Base-by-base conservation (phyloP, 1,284 basidiomycete genomes). In the Fistulinella staudtii region DNA sequence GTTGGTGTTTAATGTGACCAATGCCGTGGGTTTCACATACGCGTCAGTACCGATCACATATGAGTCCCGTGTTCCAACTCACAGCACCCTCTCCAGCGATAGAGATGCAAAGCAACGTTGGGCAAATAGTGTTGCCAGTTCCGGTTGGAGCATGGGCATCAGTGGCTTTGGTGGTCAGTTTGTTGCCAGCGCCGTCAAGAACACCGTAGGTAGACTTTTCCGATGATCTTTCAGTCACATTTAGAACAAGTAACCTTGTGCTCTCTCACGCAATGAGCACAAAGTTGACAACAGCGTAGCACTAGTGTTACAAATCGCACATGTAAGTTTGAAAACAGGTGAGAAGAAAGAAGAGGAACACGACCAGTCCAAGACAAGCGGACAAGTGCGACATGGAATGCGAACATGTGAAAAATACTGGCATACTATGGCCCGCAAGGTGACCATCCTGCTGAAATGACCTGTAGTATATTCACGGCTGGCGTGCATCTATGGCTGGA, bases 11-110 rank as follows among this genome's bases (percentile, higher is more conserved):
- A 94, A 94, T 65, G 61, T 93, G 43, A 93, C 90, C 25, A 96
- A 96, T 56, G 87, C 85, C 18, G 73, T 96, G 46, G 93, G 93
- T 8, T 95, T 94, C 70, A 94, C 91, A 50, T 94, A 89, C 61
- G 92, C 86, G 84, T 87, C 64, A 58, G 84, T 73, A 28, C 40
- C 22, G 33, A 45, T 57, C 50, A 18, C 21, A 4, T 39, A 41
- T 48, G 20, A 39, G 29, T 42, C 11, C 35, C 44, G 41, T 18
- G 46, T 28, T 47, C 45, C 34, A 7, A 3, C 41, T 54, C 36
- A 63, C 28, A 33, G 15, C 14, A 14, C 11, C 11, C 24, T 25
- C 33, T 46, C 8, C 58, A 93, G 91, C 23, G 91, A 95, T 62
- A 79, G 90, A 41, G 91, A 95, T 57, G 86, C 90, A 24, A 93